A percentile compares a stretch with the other conserved stretches of the same genome.
Conservation (phyloP, 2,329 filamentous ascomycete species). For the Colletotrichum orbiculare region DNA sequence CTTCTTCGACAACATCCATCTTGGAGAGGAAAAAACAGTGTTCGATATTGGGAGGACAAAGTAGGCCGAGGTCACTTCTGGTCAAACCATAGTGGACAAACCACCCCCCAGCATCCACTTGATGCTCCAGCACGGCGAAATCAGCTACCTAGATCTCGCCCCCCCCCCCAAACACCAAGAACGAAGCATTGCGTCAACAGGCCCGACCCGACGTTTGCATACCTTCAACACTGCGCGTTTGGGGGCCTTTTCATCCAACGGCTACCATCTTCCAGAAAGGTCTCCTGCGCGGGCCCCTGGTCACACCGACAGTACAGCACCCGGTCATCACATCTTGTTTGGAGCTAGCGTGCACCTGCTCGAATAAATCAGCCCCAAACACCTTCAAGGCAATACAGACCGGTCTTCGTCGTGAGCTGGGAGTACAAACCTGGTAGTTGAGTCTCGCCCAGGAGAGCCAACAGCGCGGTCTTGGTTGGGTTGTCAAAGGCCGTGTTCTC, state of each 20-base stretch:
- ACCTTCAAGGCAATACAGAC: slow-evolving; percentile 2
- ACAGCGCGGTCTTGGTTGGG: slow-evolving; percentile 22
- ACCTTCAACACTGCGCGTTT: slow-evolving; percentile 12
- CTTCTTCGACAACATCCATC: not conserved
- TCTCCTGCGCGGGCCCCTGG: slow-evolving; percentile 26
- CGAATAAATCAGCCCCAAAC: slow-evolving; percentile 8
- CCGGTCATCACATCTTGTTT: slow-evolving; percentile 24
- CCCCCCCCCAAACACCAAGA: slow-evolving; percentile 18
- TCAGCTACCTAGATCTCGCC: slow-evolving; percentile 22
- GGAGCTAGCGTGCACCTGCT: slow-evolving; percentile 22
- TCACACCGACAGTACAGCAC: slow-evolving; percentile 18
- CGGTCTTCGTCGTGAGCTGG: slow-evolving; percentile 14
- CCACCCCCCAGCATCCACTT: not conserved
- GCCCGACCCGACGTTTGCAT: slow-evolving; percentile 3
- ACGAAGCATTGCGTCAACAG: slow-evolving; percentile 29
- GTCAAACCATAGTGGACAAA: too few relatives aligned
- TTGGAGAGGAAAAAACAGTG: not conserved
- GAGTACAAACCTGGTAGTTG: slow-evolving; percentile 13
- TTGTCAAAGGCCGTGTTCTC: slow-evolving; percentile 31
- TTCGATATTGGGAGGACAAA: too few relatives aligned
- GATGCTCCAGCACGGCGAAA: slow-evolving; percentile 6
- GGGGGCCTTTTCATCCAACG: slow-evolving; percentile 26
- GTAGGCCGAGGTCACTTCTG: too few relatives aligned
- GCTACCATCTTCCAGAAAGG: slow-evolving; percentile 30
- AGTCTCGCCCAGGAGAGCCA: slow-evolving; percentile 22